These are phyloP conservation scores for Chlorencoelia australis DNA, from an alignment of 2,329 filamentous ascomycete genomes.

Conservation along the genomic window DNA sequence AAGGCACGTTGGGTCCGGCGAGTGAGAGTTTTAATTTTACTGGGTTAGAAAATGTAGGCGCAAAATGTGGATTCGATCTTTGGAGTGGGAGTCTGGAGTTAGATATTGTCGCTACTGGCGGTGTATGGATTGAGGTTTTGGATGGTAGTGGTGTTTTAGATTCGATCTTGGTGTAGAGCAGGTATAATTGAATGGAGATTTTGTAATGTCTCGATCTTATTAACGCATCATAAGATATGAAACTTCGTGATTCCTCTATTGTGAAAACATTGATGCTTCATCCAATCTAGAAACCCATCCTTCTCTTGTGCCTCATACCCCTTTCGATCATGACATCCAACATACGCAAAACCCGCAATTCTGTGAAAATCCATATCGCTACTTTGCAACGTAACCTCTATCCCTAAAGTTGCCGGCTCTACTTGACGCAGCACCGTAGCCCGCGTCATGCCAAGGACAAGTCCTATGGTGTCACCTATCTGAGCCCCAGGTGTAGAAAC, in stretches of 20 bases:
- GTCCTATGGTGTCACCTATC: neutral
- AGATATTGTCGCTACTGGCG: constrained; percentile 8
- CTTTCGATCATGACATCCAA: constrained; percentile 1
- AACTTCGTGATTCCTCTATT: too few relatives aligned
- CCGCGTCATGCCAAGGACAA: neutral
- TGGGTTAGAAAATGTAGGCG: neutral
- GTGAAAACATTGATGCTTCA: too few relatives aligned
- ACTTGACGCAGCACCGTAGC: neutral
- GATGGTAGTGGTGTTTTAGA: neutral
- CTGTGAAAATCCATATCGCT: neutral
- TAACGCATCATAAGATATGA: too few relatives aligned
- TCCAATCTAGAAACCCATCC: neutral
- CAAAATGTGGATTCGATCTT: constrained; percentile 9
- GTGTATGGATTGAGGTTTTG: constrained; percentile 5
- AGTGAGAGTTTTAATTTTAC: constrained; percentile 10
- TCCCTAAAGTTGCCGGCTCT: neutral
- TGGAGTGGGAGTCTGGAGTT: constrained; percentile 12
- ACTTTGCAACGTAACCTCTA: neutral
- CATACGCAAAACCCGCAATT: constrained; percentile 1
- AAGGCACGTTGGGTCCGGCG: constrained; percentile 10
- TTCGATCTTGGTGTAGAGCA: neutral
- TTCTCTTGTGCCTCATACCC: neutral
- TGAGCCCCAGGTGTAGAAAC: neutral
- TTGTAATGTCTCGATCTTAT: too few relatives aligned
- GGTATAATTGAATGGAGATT: too few relatives aligned